These are phyloP conservation scores for Petunia hybrid DNA, from an alignment of 305 asterid genomes.

Conservation along the genomic window DNA sequence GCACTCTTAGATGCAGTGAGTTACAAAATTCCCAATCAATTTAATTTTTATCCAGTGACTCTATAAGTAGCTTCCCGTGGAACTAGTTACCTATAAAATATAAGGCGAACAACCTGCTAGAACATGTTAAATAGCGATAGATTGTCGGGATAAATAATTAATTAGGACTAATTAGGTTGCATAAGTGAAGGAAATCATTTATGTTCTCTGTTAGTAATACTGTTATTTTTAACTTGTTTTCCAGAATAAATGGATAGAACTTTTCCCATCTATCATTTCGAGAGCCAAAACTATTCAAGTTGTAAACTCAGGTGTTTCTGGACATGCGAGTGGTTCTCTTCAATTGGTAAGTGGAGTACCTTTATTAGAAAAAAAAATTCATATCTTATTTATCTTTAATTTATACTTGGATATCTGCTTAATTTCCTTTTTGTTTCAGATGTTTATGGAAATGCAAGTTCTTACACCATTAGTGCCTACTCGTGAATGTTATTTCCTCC, in stretches of 20 bases:
- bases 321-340: slow-evolving; percentile 82
- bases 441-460: slow-evolving; percentile 89
- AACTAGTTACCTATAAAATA: no score
- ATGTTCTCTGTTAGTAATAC: neutral
- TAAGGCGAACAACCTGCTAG: no score
- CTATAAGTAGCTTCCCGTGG: neutral
- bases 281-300: slow-evolving; percentile 92
- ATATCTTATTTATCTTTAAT: no score
- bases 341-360: no score
- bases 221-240: neutral
- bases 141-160: no score
- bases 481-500: slow-evolving; percentile 83
- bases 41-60: neutral
- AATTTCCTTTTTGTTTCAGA: slow-evolving; percentile 45
- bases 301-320: slow-evolving; percentile 69
- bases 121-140: no score
- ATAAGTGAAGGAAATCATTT: neutral
- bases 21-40: neutral
- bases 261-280: slow-evolving; percentile 86
- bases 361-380: no score
- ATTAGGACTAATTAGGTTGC: no score
- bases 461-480: slow-evolving; percentile 83
- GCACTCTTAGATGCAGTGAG: slow-evolving; percentile 91
- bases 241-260: slow-evolving; percentile 92
- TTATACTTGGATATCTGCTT: neutral